Base-by-base conservation (phyloP, 768 basidiomycete genomes). In the Rhodocollybia butyracea region DNA sequence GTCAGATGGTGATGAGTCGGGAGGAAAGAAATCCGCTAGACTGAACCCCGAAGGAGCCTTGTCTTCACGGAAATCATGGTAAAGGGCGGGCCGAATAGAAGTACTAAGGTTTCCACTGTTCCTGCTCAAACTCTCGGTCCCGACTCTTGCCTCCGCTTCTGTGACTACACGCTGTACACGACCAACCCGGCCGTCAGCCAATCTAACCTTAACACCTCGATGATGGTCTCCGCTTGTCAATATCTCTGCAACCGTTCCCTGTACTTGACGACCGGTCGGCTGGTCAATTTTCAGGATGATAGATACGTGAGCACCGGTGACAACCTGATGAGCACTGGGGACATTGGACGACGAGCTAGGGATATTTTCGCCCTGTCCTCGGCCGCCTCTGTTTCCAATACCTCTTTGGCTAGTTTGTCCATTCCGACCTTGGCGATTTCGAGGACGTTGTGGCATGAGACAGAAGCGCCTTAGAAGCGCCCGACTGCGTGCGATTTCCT, bases 261-360 rank as follows among this genome's bases (percentile, higher is more conserved):
- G 48, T 5, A 50, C 48, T 24, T 50, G 48, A 24, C 4, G 34
- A 13, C 48, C 48, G n/a, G 48, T 50, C 7, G 48, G 34, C 22
- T 50, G 48, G 10, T 50, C 48, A 26, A 50, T 50, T 50, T 50
- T 50, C 19, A 50, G 34, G 22, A 50, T 17, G 12, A 50, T 50
- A 4, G 48, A 50, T 36, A 50, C 48, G 21, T 50, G 34, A n/a
- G 34, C 48, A 50, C 48, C 48, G 32, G 24, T 22, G 19, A 50
- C 34, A 10, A 50, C 34, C 38, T 50, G 48, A 15, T 24, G 34
- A 34, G 26, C 32, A 13, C 22, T 50, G 21, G 48, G 48, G 13
- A 50, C 22, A 38, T 17, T 19, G 19, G 22, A 43, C 19, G 19
- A 19, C 29, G 30, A 34, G 21, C 11, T 38, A 15, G 22, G 5